Evolutionary conservation across 345 rosid genomes (phyloP).

Genomic region (Populus alba): DNA sequence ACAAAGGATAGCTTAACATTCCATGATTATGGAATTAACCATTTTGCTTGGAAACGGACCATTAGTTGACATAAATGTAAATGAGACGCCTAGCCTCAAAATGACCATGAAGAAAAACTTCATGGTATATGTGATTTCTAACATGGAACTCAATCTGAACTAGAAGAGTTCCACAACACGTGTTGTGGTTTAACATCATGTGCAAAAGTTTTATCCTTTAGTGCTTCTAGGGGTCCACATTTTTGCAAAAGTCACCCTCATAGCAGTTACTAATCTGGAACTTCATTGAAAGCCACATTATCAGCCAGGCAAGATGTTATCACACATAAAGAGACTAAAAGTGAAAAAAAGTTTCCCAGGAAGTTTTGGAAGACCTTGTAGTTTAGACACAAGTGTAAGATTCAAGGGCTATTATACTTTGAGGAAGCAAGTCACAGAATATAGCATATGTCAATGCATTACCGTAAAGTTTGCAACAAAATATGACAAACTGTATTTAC

Average conservation of each 20-base stretch:
- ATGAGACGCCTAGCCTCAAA: not conserved
- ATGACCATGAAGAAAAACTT: not conserved
- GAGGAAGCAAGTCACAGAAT: not conserved
- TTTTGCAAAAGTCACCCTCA: not conserved
- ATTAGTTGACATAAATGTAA: not conserved
- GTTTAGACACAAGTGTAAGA: no score
- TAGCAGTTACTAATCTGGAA: not conserved
- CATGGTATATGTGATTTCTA: not conserved
- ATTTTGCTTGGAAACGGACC: not conserved
- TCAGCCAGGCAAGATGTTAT: not conserved
- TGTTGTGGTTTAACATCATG: not conserved
- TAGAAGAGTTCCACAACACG: not conserved
- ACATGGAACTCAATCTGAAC: not conserved
- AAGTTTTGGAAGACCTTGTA: not conserved
- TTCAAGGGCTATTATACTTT: not conserved
- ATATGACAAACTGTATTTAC: constrained; percentile 37
- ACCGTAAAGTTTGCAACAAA: not conserved
- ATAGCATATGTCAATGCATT: not conserved
- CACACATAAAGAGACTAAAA: not conserved
- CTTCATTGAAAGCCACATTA: constrained; percentile 1
- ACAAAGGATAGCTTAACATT: not conserved
- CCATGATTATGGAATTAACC: not conserved
- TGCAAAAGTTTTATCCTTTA: constrained; percentile 2
- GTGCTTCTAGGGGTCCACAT: not conserved
- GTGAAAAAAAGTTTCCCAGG: not conserved